A percentile compares a stretch with the other conserved stretches of the same genome.
These are phyloP conservation scores for Elongisporangium undulatum DNA, from an alignment of 352 stramenopile species.

Conservation along the genomic window DNA sequence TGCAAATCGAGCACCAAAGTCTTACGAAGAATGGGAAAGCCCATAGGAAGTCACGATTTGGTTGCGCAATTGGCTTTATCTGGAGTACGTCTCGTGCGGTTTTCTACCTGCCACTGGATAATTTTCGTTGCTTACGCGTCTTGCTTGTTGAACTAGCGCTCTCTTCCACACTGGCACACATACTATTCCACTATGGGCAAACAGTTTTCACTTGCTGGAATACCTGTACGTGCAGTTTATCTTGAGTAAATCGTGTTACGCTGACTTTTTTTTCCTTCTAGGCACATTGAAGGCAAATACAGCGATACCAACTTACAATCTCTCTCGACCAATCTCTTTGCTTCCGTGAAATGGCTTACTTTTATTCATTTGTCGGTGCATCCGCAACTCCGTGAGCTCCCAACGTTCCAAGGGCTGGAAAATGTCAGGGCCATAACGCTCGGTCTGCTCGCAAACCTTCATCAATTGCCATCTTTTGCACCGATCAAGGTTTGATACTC, in stretches of 20 bases:
- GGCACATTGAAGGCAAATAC: constrained; percentile 36
- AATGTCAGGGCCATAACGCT: constrained; percentile 35
- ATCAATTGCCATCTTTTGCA: constrained; percentile 16
- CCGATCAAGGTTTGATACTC: constrained; percentile 15
- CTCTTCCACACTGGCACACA: constrained; percentile 25
- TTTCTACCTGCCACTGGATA: constrained; percentile 17
- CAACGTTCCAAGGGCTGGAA: constrained; percentile 18
- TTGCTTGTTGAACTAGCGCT: constrained; percentile 10
- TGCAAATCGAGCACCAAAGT: constrained; percentile 7
- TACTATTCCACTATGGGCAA: constrained; percentile 18
- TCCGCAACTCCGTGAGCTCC: constrained; percentile 10
- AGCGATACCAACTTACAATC: constrained; percentile 10
- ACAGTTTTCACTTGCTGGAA: constrained; percentile 22
- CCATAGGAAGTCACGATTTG: constrained; percentile 15
- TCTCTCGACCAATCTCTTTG: constrained; percentile 23
- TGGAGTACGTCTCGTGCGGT: constrained; percentile 29
- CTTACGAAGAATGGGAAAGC: constrained; percentile 20
- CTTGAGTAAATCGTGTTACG: neutral
- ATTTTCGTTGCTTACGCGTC: constrained; percentile 16
- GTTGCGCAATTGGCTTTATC: constrained; percentile 18
- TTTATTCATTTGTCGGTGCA: constrained; percentile 30
- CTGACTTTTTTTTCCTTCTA: neutral
- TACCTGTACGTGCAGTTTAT: constrained; percentile 24
- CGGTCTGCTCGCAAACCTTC: constrained; percentile 11
- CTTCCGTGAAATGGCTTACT: constrained; percentile 21